Evolutionary conservation across 257 asterid species (phyloP).

Genomic region (Fraxinus anomala): DNA sequence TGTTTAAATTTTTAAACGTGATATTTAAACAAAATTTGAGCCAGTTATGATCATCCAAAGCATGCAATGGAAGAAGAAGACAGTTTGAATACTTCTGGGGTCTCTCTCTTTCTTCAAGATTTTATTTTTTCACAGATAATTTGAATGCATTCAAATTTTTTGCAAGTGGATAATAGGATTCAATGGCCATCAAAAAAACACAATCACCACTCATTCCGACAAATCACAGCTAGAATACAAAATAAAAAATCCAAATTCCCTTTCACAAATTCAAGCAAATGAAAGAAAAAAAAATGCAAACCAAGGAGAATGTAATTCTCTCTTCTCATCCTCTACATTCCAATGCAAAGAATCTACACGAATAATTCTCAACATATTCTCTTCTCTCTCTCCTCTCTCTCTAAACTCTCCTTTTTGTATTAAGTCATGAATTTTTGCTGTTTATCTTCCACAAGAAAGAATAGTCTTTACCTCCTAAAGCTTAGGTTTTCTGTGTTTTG

Average conservation of each 20-base stretch:
- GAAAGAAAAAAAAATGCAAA: neutral
- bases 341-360: slow-evolving; percentile 50
- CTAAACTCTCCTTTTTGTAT: slow-evolving; percentile 12
- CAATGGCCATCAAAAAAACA: neutral
- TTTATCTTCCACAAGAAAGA: slow-evolving; percentile 54
- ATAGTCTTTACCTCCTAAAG: slow-evolving; percentile 41
- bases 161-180: neutral
- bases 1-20: too few relatives aligned
- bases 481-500: slow-evolving; percentile 24
- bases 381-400: slow-evolving; percentile 11
- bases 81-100: neutral
- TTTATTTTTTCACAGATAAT: neutral
- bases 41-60: neutral
- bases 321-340: slow-evolving; percentile 35
- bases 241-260: slow-evolving; percentile 21
- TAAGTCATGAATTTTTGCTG: slow-evolving; percentile 60
- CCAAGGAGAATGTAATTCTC: slow-evolving; percentile 9
- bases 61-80: neutral
- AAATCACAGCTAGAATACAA: slow-evolving; percentile 35
- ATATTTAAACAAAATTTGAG: too few relatives aligned
- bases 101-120: neutral
- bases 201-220: slow-evolving; percentile 54
- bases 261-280: slow-evolving; percentile 32
- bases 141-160: neutral
- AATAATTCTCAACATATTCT: slow-evolving; percentile 43